phyloP scores from a whole-genome alignment of 2,329 filamentous ascomycete species.

The Camillea tinctor region DNA sequence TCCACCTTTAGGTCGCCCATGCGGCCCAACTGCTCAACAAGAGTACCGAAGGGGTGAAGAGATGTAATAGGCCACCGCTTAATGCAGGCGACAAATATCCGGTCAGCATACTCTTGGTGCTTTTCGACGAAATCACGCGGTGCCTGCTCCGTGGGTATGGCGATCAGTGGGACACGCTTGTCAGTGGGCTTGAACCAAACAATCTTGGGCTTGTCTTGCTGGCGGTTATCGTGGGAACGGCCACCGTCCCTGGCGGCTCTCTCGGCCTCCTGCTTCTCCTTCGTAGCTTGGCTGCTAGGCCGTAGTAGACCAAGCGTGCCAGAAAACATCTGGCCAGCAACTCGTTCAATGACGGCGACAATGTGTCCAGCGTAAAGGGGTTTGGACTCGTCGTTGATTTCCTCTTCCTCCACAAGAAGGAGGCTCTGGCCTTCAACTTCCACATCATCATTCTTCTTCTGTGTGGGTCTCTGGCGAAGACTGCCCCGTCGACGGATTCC shows the following conservation, averaged over 20 bases:
- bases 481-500: slow-evolving; percentile 90
- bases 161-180: slow-evolving; percentile 96
- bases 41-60: slow-evolving; percentile 95
- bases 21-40: slow-evolving; percentile 93
- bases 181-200: slow-evolving; percentile 99
- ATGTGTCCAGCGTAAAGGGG: slow-evolving; percentile 96
- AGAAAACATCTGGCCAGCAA: slow-evolving; percentile 98
- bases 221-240: slow-evolving; percentile 74
- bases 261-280: slow-evolving; percentile 99
- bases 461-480: slow-evolving; percentile 91
- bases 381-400: slow-evolving; percentile 98
- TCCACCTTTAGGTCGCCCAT: slow-evolving; percentile 98
- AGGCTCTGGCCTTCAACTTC: slow-evolving; percentile 98
- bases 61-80: slow-evolving; percentile 99
- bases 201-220: slow-evolving; percentile 98
- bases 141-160: slow-evolving; percentile 96
- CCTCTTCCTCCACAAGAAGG: slow-evolving; percentile 94
- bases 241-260: slow-evolving; percentile 83
- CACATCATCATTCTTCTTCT: slow-evolving; percentile 99
- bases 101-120: slow-evolving; percentile 94
- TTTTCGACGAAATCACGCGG: slow-evolving; percentile 98
- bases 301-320: slow-evolving; percentile 91
- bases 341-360: slow-evolving; percentile 94
- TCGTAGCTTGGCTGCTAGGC: slow-evolving; percentile 96
- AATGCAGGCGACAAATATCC: slow-evolving; percentile 98